phyloP scores from a whole-genome alignment of 2,329 filamentous ascomycete genomes.

The Exophiala mesophila region DNA sequence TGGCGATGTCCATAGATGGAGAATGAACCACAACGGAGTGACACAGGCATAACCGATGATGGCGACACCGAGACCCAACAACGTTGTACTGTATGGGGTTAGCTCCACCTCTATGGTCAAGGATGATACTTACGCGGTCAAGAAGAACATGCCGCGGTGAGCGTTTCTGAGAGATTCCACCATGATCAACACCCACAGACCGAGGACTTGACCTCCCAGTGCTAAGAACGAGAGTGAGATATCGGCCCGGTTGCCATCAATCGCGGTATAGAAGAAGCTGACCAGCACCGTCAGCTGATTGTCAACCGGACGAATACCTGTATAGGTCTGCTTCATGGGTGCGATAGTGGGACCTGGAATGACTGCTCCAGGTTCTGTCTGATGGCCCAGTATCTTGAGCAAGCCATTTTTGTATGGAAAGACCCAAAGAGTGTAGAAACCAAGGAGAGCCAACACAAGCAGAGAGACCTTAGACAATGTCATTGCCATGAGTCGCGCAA shows the following conservation, averaged over 20 bases:
- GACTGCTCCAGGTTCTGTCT: slow-evolving; percentile 25
- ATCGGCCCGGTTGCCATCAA: slow-evolving; percentile 35
- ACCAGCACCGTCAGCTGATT: slow-evolving; percentile 28
- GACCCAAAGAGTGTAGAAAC: slow-evolving; percentile 27
- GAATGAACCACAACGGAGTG: slow-evolving; percentile 39
- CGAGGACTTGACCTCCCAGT: slow-evolving; percentile 39
- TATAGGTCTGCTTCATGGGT: slow-evolving; percentile 28
- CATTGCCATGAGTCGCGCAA: too few species aligned
- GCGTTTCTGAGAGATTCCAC: slow-evolving; percentile 44
- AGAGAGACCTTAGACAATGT: slow-evolving; percentile 9
- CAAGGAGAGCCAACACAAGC: slow-evolving; percentile 18
- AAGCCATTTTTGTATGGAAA: slow-evolving; percentile 28
- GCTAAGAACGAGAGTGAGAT: slow-evolving; percentile 35
- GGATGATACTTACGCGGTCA: slow-evolving; percentile 10
- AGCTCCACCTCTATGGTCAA: not conserved
- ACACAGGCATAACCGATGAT: slow-evolving; percentile 42
- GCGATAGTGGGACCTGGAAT: slow-evolving; percentile 27
- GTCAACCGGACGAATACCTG: slow-evolving; percentile 26
- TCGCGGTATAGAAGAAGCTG: slow-evolving; percentile 38
- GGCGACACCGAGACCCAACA: slow-evolving; percentile 41
- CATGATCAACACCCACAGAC: slow-evolving; percentile 40
- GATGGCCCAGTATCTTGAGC: slow-evolving; percentile 21
- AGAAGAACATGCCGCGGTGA: slow-evolving; percentile 35
- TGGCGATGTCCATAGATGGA: slow-evolving; percentile 42
- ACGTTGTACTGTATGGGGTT: slow-evolving; percentile 28